Evolutionary conservation across 805 yeast genomes (phyloP), one percentile per base, ranked within the genome.

Genomic region (Monosporozyma siamensis): DNA sequence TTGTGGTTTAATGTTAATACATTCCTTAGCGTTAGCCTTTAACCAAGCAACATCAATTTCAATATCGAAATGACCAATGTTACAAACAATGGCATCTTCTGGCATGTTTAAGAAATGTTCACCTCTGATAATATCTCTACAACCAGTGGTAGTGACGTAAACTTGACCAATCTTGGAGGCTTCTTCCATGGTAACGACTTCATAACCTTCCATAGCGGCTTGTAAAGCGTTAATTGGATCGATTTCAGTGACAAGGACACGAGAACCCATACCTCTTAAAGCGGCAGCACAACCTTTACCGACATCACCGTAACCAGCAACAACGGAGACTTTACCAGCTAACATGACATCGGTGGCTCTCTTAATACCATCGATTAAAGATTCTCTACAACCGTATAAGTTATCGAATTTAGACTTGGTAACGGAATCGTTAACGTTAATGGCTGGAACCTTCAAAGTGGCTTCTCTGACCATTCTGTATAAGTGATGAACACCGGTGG

Each of bases 211-310:
- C 69, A 92, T 97, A 59, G 97, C 97, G 58, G 98, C 98, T 78
- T 90, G 98, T 63, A 90, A 78, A 57, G 98, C 98, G 70, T 90
- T 90, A 75, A 90, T 90, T 65, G 98, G 98, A 72, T 90, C 98
- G 63, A 90, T 75, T 77, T 90, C 98, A 57, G 97, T 83, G 63
- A 90, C 88, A 55, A 92, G 78, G 59, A 90, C 98, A 71, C 96
- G 85, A 55, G 98, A 96, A 76, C 98, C 98, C 97, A 90, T 89
- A 66, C 94, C 89, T 74, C 86, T 82, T 63, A 92, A 80, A 54
- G 98, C 95, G 86, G 88, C 83, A 68, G 96, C 97, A 80, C 98
- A 90, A 70, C 98, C 98, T 77, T 90, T 90, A 76, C 98, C 98
- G 65, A 90, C 98, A 68, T 90, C 98, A 80, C 98, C 98, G 77